Evolutionary conservation across 192 early-diverging fungal genomes (phyloP), one percentile per base, ranked within the genome.

Genomic region (Backusella tarrabulga): DNA sequence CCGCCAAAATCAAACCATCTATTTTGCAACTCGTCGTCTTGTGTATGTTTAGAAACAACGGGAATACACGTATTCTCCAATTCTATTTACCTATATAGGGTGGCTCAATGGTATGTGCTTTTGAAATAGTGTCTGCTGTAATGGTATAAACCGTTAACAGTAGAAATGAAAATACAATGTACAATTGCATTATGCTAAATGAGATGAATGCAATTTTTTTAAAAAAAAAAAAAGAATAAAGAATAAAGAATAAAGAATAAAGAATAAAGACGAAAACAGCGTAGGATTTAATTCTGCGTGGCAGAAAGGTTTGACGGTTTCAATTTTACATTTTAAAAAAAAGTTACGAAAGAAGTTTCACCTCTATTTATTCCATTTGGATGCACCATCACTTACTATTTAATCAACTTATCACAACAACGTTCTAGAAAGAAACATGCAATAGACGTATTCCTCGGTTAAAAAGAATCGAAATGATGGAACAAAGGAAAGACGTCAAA

Each of bases 1-100:
- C 93, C 97, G 38, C 95, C 97, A 89, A 93, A 99, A 81, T 99
- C 94, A 88, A 94, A 99, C 90, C 95, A 94, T 78, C 95, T 89
- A 85, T 88, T 91, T 74, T 92, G 87, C 72, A 93, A 86, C 46
- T 92, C 92, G 81, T 93, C 89, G 81, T 94, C 93, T 76, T 23
- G 11, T 29, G 12, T 63, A 26, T 63, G 21, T 11, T 29, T 14
- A 56, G 8, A 26, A 26, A 29, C 3, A 63, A 63, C 4, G n/a
- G 14, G 4, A 14, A 14, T 32, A 14, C 4, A 29, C 1, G 4
- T 63, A 26, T 14, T 63, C 0, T 26, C 32, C 32, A 3, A 32
- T 26, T 26, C 23, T 63, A 29, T 63, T 63, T 72, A 72, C 71
- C 71, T 19, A 72, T 72, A 34, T 72, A 72, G 17, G 71, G 71